Percentiles rank a stretch among this genome's conserved stretches.
Conservation (phyloP, 176 grass and related monocot genomes). For the Oryza nivara region DNA sequence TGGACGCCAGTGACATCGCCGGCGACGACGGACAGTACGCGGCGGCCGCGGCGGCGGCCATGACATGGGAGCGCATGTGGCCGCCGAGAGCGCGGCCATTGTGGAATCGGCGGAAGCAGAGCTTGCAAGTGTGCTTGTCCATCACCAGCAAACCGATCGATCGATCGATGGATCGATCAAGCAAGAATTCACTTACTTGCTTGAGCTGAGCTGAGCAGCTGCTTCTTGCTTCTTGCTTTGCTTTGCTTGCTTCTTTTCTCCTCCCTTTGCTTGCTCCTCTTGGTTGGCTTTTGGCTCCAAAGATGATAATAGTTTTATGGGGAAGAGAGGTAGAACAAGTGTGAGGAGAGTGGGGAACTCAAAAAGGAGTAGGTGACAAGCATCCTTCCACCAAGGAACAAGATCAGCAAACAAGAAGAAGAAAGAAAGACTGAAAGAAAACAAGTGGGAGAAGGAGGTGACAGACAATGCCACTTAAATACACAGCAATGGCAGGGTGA, state of each 20-base stretch:
- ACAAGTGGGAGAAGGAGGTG: constrained; percentile 13
- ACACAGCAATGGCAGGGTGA: constrained; percentile 20
- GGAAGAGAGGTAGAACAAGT: constrained; percentile 38
- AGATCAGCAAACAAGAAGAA: not conserved
- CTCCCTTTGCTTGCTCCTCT: constrained; percentile 44
- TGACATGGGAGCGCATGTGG: constrained; percentile 97
- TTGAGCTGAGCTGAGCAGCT: constrained; percentile 16
- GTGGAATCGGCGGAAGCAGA: constrained; percentile 86
- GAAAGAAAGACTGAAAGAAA: not conserved
- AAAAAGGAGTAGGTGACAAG: constrained; percentile 87
- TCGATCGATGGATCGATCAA: constrained; percentile 5
- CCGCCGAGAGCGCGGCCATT: constrained; percentile 89
- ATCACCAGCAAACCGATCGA: constrained; percentile 28
- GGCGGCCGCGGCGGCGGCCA: constrained; percentile 34
- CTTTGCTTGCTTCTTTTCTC: constrained; percentile 35
- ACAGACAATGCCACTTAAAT: constrained; percentile 39
- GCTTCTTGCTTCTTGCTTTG: constrained; percentile 18
- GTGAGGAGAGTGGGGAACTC: constrained; percentile 42
- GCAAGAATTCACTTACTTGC: constrained; percentile 4
- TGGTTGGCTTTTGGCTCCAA: constrained; percentile 14
- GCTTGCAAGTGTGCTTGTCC: constrained; percentile 87
- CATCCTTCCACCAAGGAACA: constrained; percentile 61
- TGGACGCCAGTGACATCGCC: constrained; percentile 40
- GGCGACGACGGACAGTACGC: not conserved
- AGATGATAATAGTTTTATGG: constrained; percentile 34